Percentiles rank a stretch among this genome's conserved stretches.
These are phyloP conservation scores for Pleoardoris graminearum DNA, from an alignment of 2,329 filamentous ascomycete species.

Conservation along the genomic window DNA sequence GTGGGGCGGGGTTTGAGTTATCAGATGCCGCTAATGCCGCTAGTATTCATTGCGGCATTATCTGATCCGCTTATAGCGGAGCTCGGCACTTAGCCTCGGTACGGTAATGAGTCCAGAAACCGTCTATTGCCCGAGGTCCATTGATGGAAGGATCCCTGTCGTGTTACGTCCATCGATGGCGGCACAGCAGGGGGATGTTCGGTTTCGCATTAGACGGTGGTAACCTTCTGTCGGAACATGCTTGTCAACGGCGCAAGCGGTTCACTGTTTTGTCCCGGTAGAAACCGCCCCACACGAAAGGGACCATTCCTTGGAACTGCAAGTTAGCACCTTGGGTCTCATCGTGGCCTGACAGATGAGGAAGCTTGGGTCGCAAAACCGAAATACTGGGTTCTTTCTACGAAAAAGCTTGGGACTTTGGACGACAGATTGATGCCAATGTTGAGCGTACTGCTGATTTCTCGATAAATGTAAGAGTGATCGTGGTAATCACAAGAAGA, in stretches of 20 bases:
- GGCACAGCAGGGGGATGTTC: not conserved
- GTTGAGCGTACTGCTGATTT: not conserved
- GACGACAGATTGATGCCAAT: not conserved
- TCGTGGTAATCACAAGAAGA: not conserved
- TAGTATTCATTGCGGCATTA: conserved; percentile 24
- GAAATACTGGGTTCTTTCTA: conserved; percentile 29
- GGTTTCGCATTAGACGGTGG: not conserved
- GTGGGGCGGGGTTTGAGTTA: conserved; percentile 28
- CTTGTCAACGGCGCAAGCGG: conserved; percentile 4
- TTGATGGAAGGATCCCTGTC: not conserved
- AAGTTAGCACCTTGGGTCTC: not conserved
- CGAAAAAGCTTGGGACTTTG: conserved; percentile 21
- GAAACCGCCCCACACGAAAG: not conserved
- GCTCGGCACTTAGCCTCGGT: conserved; percentile 10
- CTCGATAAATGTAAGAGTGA: not conserved
- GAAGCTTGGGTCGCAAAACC: not conserved
- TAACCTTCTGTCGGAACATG: not conserved
- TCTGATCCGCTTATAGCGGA: conserved; percentile 37
- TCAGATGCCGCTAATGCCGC: conserved; percentile 35
- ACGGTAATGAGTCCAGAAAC: conserved; percentile 7
- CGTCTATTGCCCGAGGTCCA: not conserved
- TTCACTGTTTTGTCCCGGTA: not conserved
- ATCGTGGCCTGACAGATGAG: not conserved
- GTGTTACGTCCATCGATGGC: conserved; percentile 6
- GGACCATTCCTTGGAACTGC: not conserved